Evolutionary conservation across 1,284 basidiomycete genomes (phyloP).

Genomic region (Wallemia hederae): DNA sequence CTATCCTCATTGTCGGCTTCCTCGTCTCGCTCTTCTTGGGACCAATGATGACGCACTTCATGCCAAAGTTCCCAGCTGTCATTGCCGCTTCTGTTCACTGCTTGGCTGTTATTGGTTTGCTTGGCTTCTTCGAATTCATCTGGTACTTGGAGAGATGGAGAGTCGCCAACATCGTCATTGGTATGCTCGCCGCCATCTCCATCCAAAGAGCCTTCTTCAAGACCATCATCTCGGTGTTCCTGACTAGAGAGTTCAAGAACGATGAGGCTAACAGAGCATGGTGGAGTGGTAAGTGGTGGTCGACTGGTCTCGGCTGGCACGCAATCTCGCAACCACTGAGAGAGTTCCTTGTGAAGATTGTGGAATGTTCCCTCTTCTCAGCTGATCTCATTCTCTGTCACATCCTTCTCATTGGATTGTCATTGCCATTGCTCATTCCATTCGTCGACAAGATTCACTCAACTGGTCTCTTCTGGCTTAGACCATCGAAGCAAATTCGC

Average conservation of each 20-base stretch:
- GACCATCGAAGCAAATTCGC: constrained; percentile 57
- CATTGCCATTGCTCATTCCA: constrained; percentile 53
- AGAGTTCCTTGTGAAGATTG: constrained; percentile 83
- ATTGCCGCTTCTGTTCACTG: constrained; percentile 68
- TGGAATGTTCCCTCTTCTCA: constrained; percentile 80
- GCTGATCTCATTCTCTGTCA: constrained; percentile 45
- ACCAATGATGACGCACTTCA: constrained; percentile 55
- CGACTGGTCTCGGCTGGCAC: constrained; percentile 56
- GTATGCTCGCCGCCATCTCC: constrained; percentile 53
- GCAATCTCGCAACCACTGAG: constrained; percentile 78
- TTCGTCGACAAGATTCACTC: constrained; percentile 66
- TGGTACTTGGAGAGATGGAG: constrained; percentile 92
- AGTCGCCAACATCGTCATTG: constrained; percentile 62
- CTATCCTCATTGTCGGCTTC: constrained; percentile 57
- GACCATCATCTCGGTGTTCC: constrained; percentile 62
- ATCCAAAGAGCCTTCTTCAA: constrained; percentile 79
- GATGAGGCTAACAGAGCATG: constrained; percentile 89
- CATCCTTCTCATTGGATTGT: constrained; percentile 41
- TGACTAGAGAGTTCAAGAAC: constrained; percentile 86
- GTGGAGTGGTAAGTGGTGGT: constrained; percentile 95
- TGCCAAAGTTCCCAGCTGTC: constrained; percentile 57
- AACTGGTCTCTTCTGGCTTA: constrained; percentile 38
- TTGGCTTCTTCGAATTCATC: constrained; percentile 81
- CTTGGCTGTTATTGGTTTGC: constrained; percentile 45
- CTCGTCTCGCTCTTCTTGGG: constrained; percentile 72